phyloP scores from a whole-genome alignment of 495 filamentous ascomycete genomes.

The Penicillium turbatum region DNA sequence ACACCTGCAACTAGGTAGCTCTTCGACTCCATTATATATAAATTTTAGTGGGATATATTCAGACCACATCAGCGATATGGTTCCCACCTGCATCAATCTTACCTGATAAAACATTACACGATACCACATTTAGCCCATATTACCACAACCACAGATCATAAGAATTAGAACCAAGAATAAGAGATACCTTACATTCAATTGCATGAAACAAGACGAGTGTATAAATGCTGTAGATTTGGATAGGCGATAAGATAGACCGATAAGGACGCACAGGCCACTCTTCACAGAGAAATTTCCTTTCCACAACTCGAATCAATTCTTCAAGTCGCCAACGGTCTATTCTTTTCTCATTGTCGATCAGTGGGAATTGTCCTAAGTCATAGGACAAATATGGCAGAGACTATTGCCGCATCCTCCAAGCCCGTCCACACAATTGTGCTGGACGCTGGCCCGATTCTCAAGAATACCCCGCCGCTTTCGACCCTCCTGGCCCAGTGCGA shows the following conservation, averaged over 20 bases:
- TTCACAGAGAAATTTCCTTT: constrained; percentile 28
- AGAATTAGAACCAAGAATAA: no score
- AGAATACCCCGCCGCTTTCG: constrained; percentile 77
- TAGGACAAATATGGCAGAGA: constrained; percentile 37
- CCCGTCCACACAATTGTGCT: constrained; percentile 79
- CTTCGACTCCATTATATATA: no score
- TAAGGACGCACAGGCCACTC: constrained; percentile 30
- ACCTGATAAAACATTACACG: no score
- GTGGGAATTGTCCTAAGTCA: not conserved
- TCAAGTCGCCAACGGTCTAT: constrained; percentile 3
- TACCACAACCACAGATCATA: no score
- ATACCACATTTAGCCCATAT: no score
- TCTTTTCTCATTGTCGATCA: not conserved
- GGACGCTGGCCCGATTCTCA: constrained; percentile 88
- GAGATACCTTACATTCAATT: not conserved
- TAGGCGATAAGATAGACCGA: constrained; percentile 27
- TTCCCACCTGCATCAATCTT: no score
- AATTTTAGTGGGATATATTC: no score
- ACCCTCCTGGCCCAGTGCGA: constrained; percentile 72
- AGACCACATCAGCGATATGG: no score
- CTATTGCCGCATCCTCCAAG: constrained; percentile 45
- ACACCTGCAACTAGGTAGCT: no score
- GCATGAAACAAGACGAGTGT: not conserved
- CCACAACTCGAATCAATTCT: constrained; percentile 2
- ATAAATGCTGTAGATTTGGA: constrained; percentile 1